phyloP scores from a whole-genome alignment of 176 grass and related monocot species.

The Chrysopogon serrulatus region DNA sequence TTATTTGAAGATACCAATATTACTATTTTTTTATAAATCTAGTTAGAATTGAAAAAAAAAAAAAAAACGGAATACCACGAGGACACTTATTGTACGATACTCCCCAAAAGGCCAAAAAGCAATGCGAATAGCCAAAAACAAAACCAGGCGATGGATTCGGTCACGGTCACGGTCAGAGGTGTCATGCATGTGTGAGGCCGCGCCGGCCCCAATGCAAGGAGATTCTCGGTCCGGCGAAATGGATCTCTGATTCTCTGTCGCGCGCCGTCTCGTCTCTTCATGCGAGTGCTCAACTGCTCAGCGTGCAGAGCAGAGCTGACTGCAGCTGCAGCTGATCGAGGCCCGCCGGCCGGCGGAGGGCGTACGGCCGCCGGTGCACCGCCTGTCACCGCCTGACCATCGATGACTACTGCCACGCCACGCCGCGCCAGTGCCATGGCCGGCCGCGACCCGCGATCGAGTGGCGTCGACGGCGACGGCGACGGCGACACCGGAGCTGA shows the following conservation, averaged over 20 bases:
- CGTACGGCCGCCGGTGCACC: not conserved
- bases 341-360: not conserved
- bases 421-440: not conserved
- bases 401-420: not conserved
- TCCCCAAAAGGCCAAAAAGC: not conserved
- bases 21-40: too few species aligned
- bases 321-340: not conserved
- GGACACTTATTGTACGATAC: too few species aligned
- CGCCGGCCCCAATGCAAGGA: too few species aligned
- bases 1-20: too few species aligned
- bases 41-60: too few species aligned
- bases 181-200: not conserved
- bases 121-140: not conserved
- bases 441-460: too few species aligned
- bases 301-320: too few species aligned
- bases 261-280: not conserved
- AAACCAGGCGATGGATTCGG: not conserved
- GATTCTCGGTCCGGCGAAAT: not conserved
- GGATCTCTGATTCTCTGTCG: not conserved
- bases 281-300: not conserved
- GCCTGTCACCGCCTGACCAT: not conserved
- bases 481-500: not conserved
- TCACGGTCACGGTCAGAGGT: not conserved
- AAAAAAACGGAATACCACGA: too few species aligned
- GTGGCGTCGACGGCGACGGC: not conserved